phyloP scores from a whole-genome alignment of 2,329 filamentous ascomycete species.

The Pleomassaria siparia region DNA sequence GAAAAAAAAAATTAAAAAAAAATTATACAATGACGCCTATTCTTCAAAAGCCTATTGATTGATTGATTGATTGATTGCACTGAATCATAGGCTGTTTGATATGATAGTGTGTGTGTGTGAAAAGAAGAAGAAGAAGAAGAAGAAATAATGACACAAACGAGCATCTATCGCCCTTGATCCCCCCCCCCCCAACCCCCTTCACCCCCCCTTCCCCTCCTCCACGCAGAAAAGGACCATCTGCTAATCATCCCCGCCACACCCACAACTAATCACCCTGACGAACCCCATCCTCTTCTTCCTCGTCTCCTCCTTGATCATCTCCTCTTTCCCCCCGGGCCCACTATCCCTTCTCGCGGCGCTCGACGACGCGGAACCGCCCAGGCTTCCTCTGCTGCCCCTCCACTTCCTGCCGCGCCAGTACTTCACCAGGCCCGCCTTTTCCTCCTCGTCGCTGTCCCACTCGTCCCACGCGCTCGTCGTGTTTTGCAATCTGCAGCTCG shows the following conservation, averaged over 20 bases:
- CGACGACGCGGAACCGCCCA: slow-evolving; percentile 2
- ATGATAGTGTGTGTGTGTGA: too few species aligned
- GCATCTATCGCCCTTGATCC: too few species aligned
- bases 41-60: too few species aligned
- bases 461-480: slow-evolving; percentile 40
- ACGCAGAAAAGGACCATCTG: background rate
- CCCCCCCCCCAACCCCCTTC: background rate
- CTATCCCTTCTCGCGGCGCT: slow-evolving; percentile 16
- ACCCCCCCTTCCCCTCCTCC: background rate
- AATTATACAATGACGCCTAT: too few species aligned
- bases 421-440: slow-evolving; percentile 31
- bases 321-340: slow-evolving; percentile 11
- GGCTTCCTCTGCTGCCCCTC: slow-evolving; percentile 18
- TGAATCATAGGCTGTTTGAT: too few species aligned
- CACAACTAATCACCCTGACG: slow-evolving; percentile 37
- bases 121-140: too few species aligned
- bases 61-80: too few species aligned
- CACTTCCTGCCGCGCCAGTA: slow-evolving; percentile 24
- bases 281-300: slow-evolving; percentile 30
- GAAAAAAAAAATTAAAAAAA: too few species aligned
- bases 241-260: slow-evolving; percentile 17
- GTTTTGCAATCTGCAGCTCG: slow-evolving; percentile 30
- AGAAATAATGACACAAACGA: too few species aligned
- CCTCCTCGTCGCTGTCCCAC: slow-evolving; percentile 36
- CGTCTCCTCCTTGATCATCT: slow-evolving; percentile 10